phyloP scores from a whole-genome alignment of 257 asterid genomes.

The Voacanga thouarsii region DNA sequence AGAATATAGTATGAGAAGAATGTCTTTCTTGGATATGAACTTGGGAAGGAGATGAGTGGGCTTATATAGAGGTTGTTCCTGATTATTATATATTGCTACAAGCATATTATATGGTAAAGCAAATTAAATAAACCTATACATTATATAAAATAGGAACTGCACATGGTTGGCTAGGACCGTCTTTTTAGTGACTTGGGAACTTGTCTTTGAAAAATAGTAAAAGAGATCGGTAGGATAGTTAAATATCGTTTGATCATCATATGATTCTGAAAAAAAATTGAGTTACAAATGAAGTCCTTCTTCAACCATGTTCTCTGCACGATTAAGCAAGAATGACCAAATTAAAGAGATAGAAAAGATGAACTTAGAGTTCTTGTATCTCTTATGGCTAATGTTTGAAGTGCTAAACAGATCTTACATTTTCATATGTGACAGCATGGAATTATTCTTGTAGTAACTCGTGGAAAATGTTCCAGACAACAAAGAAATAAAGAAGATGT shows the following conservation, averaged over 20 bases:
- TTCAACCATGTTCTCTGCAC: no score
- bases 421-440: no score
- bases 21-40: constrained; percentile 6
- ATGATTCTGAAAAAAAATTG: no score
- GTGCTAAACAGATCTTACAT: no score
- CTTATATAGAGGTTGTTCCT: constrained; percentile 26
- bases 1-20: not conserved
- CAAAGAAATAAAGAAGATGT: not conserved
- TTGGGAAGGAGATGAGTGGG: constrained; percentile 9
- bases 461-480: no score
- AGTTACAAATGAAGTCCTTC: no score
- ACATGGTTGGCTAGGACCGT: not conserved
- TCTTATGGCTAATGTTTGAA: no score
- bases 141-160: not conserved
- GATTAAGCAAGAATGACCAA: no score
- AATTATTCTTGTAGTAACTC: no score
- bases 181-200: not conserved
- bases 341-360: no score
- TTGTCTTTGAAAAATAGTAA: not conserved
- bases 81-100: not conserved
- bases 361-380: no score
- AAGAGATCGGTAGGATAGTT: not conserved
- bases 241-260: not conserved
- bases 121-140: not conserved
- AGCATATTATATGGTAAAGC: constrained; percentile 5